Percentiles rank a stretch among this genome's conserved stretches.
These are phyloP conservation scores for Penicillium concentricum DNA, from an alignment of 2,329 filamentous ascomycete genomes.

Conservation along the genomic window DNA sequence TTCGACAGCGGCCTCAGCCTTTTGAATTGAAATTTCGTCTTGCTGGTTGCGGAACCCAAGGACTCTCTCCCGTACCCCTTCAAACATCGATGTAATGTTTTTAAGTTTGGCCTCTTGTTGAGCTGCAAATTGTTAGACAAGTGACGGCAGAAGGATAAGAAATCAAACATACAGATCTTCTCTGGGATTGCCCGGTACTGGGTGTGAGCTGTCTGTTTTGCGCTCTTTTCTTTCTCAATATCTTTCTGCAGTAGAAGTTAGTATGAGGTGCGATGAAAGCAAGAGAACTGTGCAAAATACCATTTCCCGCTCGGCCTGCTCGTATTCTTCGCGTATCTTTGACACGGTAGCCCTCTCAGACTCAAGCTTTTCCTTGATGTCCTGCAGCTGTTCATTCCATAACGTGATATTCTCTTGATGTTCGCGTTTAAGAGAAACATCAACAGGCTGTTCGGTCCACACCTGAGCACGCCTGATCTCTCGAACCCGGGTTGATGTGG, in stretches of 20 bases:
- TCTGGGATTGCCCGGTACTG: conserved; percentile 67
- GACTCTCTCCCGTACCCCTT: conserved; percentile 49
- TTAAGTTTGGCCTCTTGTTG: conserved; percentile 49
- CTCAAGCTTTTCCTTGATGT: conserved; percentile 28
- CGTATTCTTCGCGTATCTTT: conserved; percentile 22
- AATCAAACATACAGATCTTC: conserved; percentile 62
- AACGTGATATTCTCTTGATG: conserved; percentile 54
- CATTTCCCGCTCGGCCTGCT: conserved; percentile 39
- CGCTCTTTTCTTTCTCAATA: conserved; percentile 60
- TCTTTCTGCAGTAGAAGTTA: conserved; percentile 25
- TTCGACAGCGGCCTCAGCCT: conserved; percentile 55
- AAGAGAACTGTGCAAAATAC: conserved; percentile 33
- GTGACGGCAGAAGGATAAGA: conserved; percentile 6
- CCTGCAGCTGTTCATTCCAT: conserved; percentile 44
- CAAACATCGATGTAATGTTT: conserved; percentile 40
- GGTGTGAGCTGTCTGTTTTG: conserved; percentile 64
- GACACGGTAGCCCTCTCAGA: conserved; percentile 30
- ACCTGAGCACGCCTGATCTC: conserved; percentile 60
- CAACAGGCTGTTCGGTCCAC: conserved; percentile 78
- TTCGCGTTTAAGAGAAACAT: conserved; percentile 57
- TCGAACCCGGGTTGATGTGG: conserved; percentile 67
- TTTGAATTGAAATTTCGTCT: conserved; percentile 57
- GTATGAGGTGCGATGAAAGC: neutral
- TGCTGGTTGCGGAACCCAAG: conserved; percentile 53
- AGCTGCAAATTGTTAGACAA: conserved; percentile 35